Conservation (phyloP, 2,329 filamentous ascomycete species). For the Xylaria sp. region DNA sequence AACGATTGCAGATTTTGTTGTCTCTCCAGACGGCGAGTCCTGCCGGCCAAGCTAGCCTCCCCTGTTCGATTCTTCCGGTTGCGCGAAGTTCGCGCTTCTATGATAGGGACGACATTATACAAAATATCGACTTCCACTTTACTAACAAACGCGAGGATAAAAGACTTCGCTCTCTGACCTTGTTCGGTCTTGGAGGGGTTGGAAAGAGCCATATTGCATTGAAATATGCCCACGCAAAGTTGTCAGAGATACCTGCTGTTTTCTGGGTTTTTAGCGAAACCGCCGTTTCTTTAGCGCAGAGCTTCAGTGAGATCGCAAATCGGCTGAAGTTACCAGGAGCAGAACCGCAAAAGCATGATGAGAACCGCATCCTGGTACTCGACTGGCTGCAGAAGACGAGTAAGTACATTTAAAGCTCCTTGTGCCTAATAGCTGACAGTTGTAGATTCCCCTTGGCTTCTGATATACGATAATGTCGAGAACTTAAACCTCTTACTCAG, state of each 20-base stretch:
- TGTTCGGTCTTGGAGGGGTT: neutral
- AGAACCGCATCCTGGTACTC: neutral
- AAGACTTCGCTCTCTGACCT: too few relatives aligned
- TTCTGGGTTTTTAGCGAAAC: neutral
- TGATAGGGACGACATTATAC: too few relatives aligned
- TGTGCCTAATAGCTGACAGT: neutral
- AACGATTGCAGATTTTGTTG: too few relatives aligned
- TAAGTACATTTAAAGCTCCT: neutral
- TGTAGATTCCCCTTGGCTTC: neutral
- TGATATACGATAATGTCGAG: neutral
- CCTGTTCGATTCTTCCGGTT: too few relatives aligned
- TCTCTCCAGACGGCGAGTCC: too few relatives aligned
- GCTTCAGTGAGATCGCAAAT: neutral
- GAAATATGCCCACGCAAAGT: neutral
- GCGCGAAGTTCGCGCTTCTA: too few relatives aligned
- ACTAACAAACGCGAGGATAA: too few relatives aligned
- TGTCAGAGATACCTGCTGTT: neutral
- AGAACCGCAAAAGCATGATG: neutral
- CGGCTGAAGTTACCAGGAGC: neutral
- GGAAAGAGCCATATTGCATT: neutral
- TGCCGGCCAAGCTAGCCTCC: too few relatives aligned
- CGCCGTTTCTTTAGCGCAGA: neutral
- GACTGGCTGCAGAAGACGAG: neutral
- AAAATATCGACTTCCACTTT: too few relatives aligned
- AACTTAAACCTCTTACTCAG: neutral